Evolutionary conservation across 768 basidiomycete genomes (phyloP), one percentile per base, ranked within the genome.

Genomic region (Tricholoma saponaceum): DNA sequence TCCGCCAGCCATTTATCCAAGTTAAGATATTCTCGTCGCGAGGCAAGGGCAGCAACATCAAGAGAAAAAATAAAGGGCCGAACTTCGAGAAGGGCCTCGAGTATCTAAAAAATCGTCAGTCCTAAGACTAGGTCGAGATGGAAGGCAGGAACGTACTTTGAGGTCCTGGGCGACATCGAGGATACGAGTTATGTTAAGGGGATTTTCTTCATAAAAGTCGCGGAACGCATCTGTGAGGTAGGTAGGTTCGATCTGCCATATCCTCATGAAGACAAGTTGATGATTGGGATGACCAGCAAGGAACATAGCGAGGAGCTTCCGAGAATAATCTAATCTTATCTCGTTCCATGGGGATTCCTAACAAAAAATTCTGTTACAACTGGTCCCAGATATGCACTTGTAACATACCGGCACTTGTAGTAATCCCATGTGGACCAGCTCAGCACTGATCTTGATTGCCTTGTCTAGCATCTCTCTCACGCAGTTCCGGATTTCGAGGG

Each of bases 1-100:
- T 93, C 91, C 13, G 90, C 86, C 14, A 98, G 79, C 95, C 96
- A 99, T 72, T 96, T 95, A 74, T 97, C 95, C 46, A 99, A 79
- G 66, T 99, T 95, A 65, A 98, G 78, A 67, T 95, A 92, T 71
- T 98, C 96, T 63, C 94, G 79, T 41, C 94, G 87, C 33, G 92
- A 94, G 12, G 97, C 96, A 43, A 97, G 76, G 4, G 95, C 90
- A 22, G 97, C 97, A 52, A 98, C 88, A 70, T 99, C 97, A 44
- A 98, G 82, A 1, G 94, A 88, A 66, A 98, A 92, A 7, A 84
- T 83, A 64, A 94, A 93, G 2, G 94, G 92, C 5, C 89, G 86
- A 41, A 93, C 88, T 67, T 93, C 90, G 50, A 99, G 81, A 20
- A 99, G 79, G n/a, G 92, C 82, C 68, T 96, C 95, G 50, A 98